phyloP scores from a whole-genome alignment of 257 asterid species.

The Vinca minor region DNA sequence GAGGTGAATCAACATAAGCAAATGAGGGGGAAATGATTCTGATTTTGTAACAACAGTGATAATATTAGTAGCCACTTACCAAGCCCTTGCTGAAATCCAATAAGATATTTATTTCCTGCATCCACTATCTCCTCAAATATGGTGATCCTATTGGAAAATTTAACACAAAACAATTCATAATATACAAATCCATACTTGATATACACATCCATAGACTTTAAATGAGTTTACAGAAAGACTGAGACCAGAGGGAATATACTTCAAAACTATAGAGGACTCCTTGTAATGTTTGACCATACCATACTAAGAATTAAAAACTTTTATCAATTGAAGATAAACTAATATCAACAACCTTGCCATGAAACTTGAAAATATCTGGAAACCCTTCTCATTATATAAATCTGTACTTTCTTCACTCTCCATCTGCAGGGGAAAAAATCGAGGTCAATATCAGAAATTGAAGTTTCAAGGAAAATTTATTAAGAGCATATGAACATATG shows the following conservation, averaged over 20 bases:
- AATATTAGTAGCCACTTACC: slow-evolving; percentile 31
- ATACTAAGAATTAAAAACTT: not conserved
- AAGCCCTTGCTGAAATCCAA: slow-evolving; percentile 61
- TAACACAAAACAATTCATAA: not conserved
- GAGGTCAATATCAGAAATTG: not conserved
- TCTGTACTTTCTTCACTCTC: slow-evolving; percentile 23
- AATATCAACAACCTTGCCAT: slow-evolving; percentile 44
- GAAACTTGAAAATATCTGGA: slow-evolving; percentile 40
- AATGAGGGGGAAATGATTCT: not conserved
- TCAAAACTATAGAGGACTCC: not conserved
- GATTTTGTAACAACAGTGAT: not conserved
- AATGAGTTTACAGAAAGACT: not conserved
- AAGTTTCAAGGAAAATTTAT: not conserved
- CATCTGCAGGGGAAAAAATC: slow-evolving; percentile 26
- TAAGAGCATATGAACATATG: not conserved
- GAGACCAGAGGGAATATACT: not conserved
- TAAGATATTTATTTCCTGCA: slow-evolving; percentile 43
- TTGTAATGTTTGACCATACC: not conserved
- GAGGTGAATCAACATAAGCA: slow-evolving; percentile 2
- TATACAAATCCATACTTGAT: not conserved
- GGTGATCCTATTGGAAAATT: slow-evolving; percentile 38
- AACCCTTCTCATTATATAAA: slow-evolving; percentile 19
- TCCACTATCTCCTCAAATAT: slow-evolving; percentile 53
- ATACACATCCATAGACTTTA: not conserved
- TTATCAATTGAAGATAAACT: not conserved